Evolutionary conservation across 805 yeast species (phyloP).

Genomic region (Brettanomyces nanus): DNA sequence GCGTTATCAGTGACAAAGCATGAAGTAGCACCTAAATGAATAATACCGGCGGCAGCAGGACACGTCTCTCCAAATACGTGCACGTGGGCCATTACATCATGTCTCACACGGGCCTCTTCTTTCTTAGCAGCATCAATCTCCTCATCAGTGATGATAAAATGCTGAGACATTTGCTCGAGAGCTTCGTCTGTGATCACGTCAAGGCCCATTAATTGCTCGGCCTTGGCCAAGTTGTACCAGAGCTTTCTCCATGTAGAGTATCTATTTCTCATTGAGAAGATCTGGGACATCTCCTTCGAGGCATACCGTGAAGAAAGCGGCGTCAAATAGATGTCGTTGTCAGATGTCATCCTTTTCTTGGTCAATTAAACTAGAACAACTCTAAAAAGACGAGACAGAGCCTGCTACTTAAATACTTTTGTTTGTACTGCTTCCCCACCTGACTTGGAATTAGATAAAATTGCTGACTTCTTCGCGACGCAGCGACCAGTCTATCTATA

Average conservation of each 20-base stretch:
- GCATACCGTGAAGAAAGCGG: constrained; percentile 97
- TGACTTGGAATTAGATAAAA: too few species aligned
- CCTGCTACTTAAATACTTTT: too few species aligned
- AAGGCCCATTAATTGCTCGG: constrained; percentile 88
- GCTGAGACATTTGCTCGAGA: constrained; percentile 70
- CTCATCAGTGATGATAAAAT: constrained; percentile 81
- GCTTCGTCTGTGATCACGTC: constrained; percentile 85
- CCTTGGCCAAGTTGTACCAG: constrained; percentile 92
- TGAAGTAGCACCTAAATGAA: constrained; percentile 96
- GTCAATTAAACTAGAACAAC: too few species aligned
- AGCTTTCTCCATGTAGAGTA: constrained; percentile 98
- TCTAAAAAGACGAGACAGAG: too few species aligned
- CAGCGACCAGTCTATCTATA: too few species aligned
- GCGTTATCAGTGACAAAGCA: constrained; percentile 98
- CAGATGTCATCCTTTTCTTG: constrained; percentile 2
- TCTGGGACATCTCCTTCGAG: constrained; percentile 89
- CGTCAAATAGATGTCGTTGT: constrained; percentile 72
- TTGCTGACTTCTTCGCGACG: too few species aligned
- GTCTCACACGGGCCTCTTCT: constrained; percentile 97
- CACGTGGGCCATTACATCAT: constrained; percentile 99
- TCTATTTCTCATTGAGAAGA: constrained; percentile 89
- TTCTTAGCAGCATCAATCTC: constrained; percentile 83
- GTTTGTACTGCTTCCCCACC: too few species aligned
- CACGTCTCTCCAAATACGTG: constrained; percentile 89
- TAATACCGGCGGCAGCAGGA: constrained; percentile 96